Evolutionary conservation across 2,329 filamentous ascomycete species (phyloP), one percentile per base, ranked within the genome.

Genomic region (Monascus ruber): DNA sequence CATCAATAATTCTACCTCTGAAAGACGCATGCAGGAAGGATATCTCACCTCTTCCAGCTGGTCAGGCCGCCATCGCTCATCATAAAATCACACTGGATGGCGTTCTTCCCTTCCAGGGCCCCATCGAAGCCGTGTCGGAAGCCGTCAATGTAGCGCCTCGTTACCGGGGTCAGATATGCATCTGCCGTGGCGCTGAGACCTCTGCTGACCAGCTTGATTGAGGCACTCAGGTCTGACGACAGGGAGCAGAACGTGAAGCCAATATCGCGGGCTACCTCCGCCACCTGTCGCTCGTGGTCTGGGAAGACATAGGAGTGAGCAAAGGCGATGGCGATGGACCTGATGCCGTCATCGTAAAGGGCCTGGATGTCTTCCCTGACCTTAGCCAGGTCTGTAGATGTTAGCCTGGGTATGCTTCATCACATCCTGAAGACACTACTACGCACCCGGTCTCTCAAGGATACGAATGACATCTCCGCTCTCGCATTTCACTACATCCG

Each of bases 271-370:
- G 88, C 88, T 38, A 94, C 67, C 45, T 73, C 74, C n/a, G 86
- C 87, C 17, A 94, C 74, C 33, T 83, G 56, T 0, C 77, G 77
- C 56, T 95, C 88, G 51, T 94, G 88, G 29, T 85, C 77, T 0
- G 85, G 86, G 53, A 85, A 94, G 0, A 86, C 91, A 56, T 93
- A 94, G 3, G 83, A 85, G 57, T 94, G 86, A 73, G 94, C 85
- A 41, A 94, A 65, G 45, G 85, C 91, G 2, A 94, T 85, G 2
- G 87, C 86, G 47, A 94, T 79, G 52, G 85, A 91, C 47, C 73
- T 73, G 47, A 89, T 80, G 0, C 83, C 83, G 38, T 72, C 65
- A 42, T 83, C 76, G 46, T 75, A 83, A 9, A 93, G 69, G 62
- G 70, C 68, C 56, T 83, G 69, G 34, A 86, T 60, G 50, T 81